A percentile compares a stretch with the other conserved stretches of the same genome.
These are phyloP conservation scores for Cladobotryum protrusum DNA, from an alignment of 2,329 filamentous ascomycete species.

Conservation along the genomic window DNA sequence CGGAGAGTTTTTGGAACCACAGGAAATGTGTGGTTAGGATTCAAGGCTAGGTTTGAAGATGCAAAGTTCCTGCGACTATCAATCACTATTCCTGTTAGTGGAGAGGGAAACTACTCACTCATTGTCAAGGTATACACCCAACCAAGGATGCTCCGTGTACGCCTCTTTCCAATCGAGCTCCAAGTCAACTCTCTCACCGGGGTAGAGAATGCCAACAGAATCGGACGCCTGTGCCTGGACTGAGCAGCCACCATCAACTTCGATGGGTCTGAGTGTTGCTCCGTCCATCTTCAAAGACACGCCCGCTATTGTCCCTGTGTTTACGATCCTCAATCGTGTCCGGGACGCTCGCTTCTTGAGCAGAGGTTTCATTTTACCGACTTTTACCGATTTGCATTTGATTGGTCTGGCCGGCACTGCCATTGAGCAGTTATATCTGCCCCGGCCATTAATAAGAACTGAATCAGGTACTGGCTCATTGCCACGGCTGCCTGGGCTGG, in stretches of 20 bases:
- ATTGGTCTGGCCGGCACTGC: conserved; percentile 20
- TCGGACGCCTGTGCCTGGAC: conserved; percentile 11
- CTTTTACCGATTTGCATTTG: conserved; percentile 12
- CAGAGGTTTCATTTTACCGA: conserved; percentile 13
- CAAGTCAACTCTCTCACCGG: conserved; percentile 20
- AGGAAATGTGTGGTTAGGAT: conserved; percentile 15
- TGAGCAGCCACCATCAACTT: conserved; percentile 17
- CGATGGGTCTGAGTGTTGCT: conserved; percentile 16
- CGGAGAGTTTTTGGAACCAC: conserved; percentile 11
- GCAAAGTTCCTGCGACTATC: conserved; percentile 16
- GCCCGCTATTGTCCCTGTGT: conserved; percentile 19
- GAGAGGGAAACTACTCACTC: conserved; percentile 15
- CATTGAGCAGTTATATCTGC: conserved; percentile 25
- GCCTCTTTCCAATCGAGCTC: conserved; percentile 15
- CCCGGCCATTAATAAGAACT: conserved; percentile 30
- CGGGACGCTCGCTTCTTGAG: background rate
- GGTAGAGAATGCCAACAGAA: conserved; percentile 20
- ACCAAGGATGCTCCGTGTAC: conserved; percentile 6
- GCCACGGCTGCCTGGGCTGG: conserved; percentile 30
- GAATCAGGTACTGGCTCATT: conserved; percentile 33
- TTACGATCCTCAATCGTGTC: conserved; percentile 19
- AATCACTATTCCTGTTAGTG: background rate
- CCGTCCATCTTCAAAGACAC: conserved; percentile 16
- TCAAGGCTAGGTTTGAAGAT: conserved; percentile 17
- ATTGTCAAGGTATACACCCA: conserved; percentile 21